Base-by-base conservation (phyloP, 106 monocot genomes). In the Allium fistulosum region DNA sequence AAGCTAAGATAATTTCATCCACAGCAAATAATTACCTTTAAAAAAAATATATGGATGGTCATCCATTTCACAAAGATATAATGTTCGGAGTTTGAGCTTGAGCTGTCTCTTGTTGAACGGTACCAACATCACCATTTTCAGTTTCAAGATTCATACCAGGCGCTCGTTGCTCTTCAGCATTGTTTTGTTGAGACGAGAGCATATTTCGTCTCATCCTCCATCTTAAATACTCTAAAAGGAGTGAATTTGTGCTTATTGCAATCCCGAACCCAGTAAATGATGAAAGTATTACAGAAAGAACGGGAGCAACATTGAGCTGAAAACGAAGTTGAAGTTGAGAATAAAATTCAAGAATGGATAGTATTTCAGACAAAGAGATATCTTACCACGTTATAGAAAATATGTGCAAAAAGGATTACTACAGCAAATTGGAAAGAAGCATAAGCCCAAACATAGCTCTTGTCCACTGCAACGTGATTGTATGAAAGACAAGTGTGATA, bases 401-500 rank as follows among this genome's bases (percentile, higher is more conserved):
- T 82, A 63, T 97, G 97, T 46, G 92, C 97, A 81, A 97, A 92
- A 28, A 92, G 72, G 69, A 97, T 88, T 11, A 97, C 89, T 67
- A 89, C 68, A 10, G 89, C 89, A 84, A 97, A 97, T 73, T 92
- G 97, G 74, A 97, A 89, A 53, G 92, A 80, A 69, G 97, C 97
- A 78, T 84, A 97, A 37, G 87, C 82, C 97, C 97, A 97, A 63
- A 97, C 80, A 57, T 90, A 92, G 61, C 57, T 77, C 79, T 74
- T 97, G 63, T 60, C 79, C 66, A 97, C 97, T 97, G 87, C 46
- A 63, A 77, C 53, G 8, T 37, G 37, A 26, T 61, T 27, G 48
- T 50, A 68, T 55, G 45, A 67, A 22, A 22, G 50, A 14, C 48
- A 67, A 53, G 16, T 26, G 26, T 26, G 7, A 63, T 17, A 56